Evolutionary conservation across 208 protist genomes (phyloP), one percentile per base, ranked within the genome.

Genomic region (Leishmania gerbilli): DNA sequence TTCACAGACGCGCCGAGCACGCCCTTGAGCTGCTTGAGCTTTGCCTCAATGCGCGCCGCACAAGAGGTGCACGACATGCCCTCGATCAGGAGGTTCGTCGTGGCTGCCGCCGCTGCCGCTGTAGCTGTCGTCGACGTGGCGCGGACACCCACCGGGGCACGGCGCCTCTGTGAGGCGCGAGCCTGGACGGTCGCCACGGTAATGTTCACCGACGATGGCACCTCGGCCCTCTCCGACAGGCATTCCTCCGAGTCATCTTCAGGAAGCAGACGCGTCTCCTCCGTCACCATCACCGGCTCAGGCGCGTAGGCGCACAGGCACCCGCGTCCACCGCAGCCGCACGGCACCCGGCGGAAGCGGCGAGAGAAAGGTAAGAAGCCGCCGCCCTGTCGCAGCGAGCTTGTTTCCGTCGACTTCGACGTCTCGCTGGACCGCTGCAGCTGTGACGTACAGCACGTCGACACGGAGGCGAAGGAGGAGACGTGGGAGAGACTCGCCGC

Each of bases 41-140:
- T 79, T 34, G 31, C 80, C 80, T 98, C 96, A 45, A 99, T 97
- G 42, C 88, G 92, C 11, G 88, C 89, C n/a, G 96, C 95, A 79
- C 97, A 99, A 31, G 95, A 96, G n/a, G 88, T 87, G 84, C 97
- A 99, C 71, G 96, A 95, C 97, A 99, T 98, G 55, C 97, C 96
- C 69, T 95, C 80, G 76, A 98, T 93, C 31, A 94, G 40, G 17
- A 96, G 79, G 7, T 55, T n/a, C 27, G 83, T 87, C 72, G 65
- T 81, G 21, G 75, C 67, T 6, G 47, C 68, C n/a, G n/a, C 51
- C 15, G 34, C 51, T 15, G 71, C 13, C 1, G 51, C 40, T 11
- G 71, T n/a, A 21, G 31, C 9, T 2, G 64, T 34, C 31, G 17
- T 37, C 31, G 40, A 34, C 47, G 45, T 15, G 7, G 45, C 42